Evolutionary conservation across 345 rosid genomes (phyloP), one percentile per base, ranked within the genome.

Genomic region (Eucalyptus leucophloia): DNA sequence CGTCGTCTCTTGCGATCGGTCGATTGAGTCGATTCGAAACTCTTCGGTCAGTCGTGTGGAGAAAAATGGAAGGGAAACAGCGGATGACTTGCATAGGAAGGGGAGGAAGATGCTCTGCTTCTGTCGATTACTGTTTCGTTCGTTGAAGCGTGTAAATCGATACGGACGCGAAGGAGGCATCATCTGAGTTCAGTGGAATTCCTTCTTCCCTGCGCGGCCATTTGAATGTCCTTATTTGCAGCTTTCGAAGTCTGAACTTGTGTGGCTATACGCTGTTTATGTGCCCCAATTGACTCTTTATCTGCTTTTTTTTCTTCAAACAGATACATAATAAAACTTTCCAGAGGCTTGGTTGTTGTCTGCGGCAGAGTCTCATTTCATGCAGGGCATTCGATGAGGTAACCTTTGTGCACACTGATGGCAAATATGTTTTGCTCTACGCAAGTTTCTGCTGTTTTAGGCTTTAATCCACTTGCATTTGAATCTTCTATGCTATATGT

Each of bases 321-420:
- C 90, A 88, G 90, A 83, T 56, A 8, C 56, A 67, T 26, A 10
- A 51, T 83, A 53, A 67, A 47, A 49, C 60, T 88, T 50, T 83
- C 34, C 90, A 44, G 19, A 44, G 54, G 49, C 54, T 47, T 58
- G 77, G 87, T 44, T 69, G 45, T 4, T 44, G 30, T 47, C 34
- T 82, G 44, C 81, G 62, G 14, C 77, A 14, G 42, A 82, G 72
- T 12, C 77, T 8, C 56, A 53, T 53, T 40, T 19, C 16, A 0
- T 51, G 6, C 62, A 21, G 62, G 56, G 96, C 97, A 86, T 91
- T 92, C 69, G 96, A 92, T 91, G 97, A 91, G 89, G 98, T 96
- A 92, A 60, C 9, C 50, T 44, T 77, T 77, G 5, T 77, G 83
- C 83, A 21, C 30, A 2, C 83, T 77, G 1, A 21, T 77, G 0